phyloP scores from a whole-genome alignment of 2,329 filamentous ascomycete genomes.

The Phialophora expanda region DNA sequence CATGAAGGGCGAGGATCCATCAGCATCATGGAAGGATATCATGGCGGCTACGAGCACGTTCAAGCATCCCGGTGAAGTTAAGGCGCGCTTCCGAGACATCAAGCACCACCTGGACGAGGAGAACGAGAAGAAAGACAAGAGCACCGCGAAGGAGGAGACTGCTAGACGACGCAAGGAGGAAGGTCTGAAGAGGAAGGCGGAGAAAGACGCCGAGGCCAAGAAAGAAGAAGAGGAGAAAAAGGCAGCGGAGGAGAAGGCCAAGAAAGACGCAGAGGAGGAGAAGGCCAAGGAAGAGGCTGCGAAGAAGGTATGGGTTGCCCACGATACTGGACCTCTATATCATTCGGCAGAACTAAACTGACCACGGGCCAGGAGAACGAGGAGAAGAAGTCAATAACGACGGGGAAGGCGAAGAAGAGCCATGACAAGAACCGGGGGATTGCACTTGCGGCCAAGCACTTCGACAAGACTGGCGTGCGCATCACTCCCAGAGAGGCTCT shows the following conservation, averaged over 20 bases:
- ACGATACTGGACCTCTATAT: background rate
- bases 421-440: conserved; percentile 37
- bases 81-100: conserved; percentile 37
- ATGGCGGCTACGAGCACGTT: conserved; percentile 28
- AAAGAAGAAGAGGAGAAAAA: conserved; percentile 18
- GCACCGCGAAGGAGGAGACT: conserved; percentile 16
- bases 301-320: background rate
- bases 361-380: conserved; percentile 3
- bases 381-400: background rate
- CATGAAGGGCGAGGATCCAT: conserved; percentile 38
- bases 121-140: conserved; percentile 26
- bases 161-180: conserved; percentile 17
- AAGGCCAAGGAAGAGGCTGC: conserved; percentile 14
- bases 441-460: conserved; percentile 37
- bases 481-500: conserved; percentile 36
- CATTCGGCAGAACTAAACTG: background rate
- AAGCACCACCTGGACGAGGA: conserved; percentile 25
- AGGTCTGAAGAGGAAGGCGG: conserved; percentile 20
- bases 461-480: conserved; percentile 38
- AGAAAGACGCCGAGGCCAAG: conserved; percentile 15
- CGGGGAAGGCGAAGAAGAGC: conserved; percentile 16
- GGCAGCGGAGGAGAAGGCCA: conserved; percentile 20
- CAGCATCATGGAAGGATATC: conserved; percentile 38
- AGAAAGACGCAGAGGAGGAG: conserved; percentile 20
- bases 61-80: conserved; percentile 27